These are phyloP conservation scores for Suillus plorans DNA, from an alignment of 768 basidiomycete species.

Conservation along the genomic window DNA sequence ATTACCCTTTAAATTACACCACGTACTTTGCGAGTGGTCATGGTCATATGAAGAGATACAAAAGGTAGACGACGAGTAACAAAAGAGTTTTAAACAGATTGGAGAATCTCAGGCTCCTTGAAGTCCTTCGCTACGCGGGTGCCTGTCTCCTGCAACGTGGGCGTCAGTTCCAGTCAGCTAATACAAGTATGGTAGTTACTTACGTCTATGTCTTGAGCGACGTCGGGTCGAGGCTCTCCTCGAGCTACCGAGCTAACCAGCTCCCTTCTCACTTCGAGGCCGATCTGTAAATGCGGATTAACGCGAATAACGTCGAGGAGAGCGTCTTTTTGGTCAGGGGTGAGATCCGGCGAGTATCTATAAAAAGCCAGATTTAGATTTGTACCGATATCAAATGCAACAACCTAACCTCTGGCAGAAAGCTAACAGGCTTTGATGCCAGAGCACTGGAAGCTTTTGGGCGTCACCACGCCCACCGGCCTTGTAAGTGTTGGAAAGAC, in stretches of 20 bases:
- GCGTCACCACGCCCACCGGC: conserved; percentile 66
- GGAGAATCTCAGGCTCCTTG: conserved; percentile 95
- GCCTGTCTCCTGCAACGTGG: conserved; percentile 75
- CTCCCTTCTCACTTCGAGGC: conserved; percentile 88
- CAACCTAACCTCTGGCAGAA: conserved; percentile 82
- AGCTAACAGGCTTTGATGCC: conserved; percentile 96
- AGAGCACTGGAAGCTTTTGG: conserved; percentile 90
- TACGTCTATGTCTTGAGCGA: conserved; percentile 70
- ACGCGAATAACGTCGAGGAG: conserved; percentile 89
- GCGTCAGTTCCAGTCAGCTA: conserved; percentile 9
- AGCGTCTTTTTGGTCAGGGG: conserved; percentile 96
- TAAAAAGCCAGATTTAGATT: not conserved
- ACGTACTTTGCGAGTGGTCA: conserved; percentile 16
- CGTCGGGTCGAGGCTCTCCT: conserved; percentile 70
- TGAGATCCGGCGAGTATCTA: conserved; percentile 92
- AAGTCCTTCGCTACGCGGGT: conserved; percentile 93
- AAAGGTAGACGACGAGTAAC: conserved; percentile 33
- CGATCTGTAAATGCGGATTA: conserved; percentile 84
- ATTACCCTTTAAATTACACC: no score
- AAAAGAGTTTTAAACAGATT: conserved; percentile 71
- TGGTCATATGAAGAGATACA: conserved; percentile 37
- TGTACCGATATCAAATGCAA: not conserved
- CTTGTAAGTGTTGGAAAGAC: conserved; percentile 89
- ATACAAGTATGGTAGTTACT: conserved; percentile 33
- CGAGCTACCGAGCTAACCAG: conserved; percentile 83